Conservation (phyloP, 306 rosid genomes). For the Pachyrhizus erosus region DNA sequence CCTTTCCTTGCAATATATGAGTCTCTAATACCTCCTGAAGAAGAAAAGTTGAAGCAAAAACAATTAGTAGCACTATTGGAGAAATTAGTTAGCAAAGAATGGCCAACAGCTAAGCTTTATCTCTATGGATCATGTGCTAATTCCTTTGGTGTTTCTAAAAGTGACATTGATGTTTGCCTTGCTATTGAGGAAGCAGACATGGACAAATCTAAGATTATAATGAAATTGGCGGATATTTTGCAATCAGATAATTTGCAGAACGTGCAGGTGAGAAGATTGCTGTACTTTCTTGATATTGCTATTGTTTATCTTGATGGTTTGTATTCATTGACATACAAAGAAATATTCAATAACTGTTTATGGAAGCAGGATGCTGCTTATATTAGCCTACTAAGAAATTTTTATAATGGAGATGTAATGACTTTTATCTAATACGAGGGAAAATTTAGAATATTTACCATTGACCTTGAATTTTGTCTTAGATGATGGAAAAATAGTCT, state of each 20-base stretch:
- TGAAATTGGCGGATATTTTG: conserved; percentile 84
- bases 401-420: conserved; percentile 24
- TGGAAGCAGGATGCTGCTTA: conserved; percentile 12
- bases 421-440: conserved; percentile 6
- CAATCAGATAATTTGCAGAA: conserved; percentile 83
- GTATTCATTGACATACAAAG: neutral
- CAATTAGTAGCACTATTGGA: conserved; percentile 71
- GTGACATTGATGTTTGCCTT: conserved; percentile 95
- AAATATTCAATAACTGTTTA: neutral
- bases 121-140: conserved; percentile 97
- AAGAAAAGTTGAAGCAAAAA: conserved; percentile 84
- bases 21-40: conserved; percentile 83
- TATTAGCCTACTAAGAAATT: neutral
- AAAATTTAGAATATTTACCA: neutral
- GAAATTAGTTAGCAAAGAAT: conserved; percentile 71
- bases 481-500: neutral
- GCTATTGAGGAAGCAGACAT: conserved; percentile 70
- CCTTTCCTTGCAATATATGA: conserved; percentile 73
- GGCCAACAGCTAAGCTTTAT: conserved; percentile 84
- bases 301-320: conserved; percentile 6
- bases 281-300: conserved; percentile 31
- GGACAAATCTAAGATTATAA: conserved; percentile 79
- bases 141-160: conserved; percentile 91
- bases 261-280: conserved; percentile 76
- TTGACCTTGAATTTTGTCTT: conserved; percentile 9